Percentiles rank a stretch among this genome's conserved stretches.
Evolutionary conservation across 1,139 yeast genomes (phyloP).

Genomic region (Hansenula lynferdii): DNA sequence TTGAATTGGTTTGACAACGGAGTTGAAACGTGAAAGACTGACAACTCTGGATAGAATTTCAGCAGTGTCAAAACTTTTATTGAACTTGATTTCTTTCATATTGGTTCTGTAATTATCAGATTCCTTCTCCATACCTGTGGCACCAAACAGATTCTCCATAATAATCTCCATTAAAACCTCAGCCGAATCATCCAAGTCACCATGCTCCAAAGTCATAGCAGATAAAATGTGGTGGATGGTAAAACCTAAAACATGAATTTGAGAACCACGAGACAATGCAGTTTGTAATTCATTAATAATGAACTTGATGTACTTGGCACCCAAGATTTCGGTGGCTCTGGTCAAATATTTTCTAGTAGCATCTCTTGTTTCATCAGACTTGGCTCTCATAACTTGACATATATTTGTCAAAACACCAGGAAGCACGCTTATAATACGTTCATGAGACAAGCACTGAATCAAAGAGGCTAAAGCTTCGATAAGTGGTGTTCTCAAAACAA

Average conservation of each 20-base stretch:
- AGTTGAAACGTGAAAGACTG: slow-evolving; percentile 53
- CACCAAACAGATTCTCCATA: slow-evolving; percentile 93
- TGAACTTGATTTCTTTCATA: slow-evolving; percentile 87
- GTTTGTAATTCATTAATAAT: slow-evolving; percentile 72
- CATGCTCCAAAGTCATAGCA: slow-evolving; percentile 51
- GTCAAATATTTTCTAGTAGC: slow-evolving; percentile 76
- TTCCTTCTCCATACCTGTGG: slow-evolving; percentile 92
- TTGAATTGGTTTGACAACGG: slow-evolving; percentile 66
- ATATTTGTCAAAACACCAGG: slow-evolving; percentile 82
- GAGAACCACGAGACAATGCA: slow-evolving; percentile 87
- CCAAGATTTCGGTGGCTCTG: slow-evolving; percentile 57
- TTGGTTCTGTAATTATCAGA: slow-evolving; percentile 85
- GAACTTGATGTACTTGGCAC: slow-evolving; percentile 69
- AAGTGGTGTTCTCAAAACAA: slow-evolving; percentile 69
- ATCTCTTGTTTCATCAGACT: slow-evolving; percentile 87
- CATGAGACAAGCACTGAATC: slow-evolving; percentile 57
- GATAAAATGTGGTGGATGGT: slow-evolving; percentile 73
- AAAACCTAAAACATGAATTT: slow-evolving; percentile 87
- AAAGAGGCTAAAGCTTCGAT: slow-evolving; percentile 80
- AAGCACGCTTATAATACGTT: slow-evolving; percentile 50
- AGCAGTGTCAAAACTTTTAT: slow-evolving; percentile 84
- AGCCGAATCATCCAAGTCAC: slow-evolving; percentile 73
- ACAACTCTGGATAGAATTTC: slow-evolving; percentile 71
- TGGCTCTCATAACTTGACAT: slow-evolving; percentile 83
- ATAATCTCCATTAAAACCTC: slow-evolving; percentile 60